phyloP scores from a whole-genome alignment of 768 basidiomycete species.

The Xanthoconium purpureum region DNA sequence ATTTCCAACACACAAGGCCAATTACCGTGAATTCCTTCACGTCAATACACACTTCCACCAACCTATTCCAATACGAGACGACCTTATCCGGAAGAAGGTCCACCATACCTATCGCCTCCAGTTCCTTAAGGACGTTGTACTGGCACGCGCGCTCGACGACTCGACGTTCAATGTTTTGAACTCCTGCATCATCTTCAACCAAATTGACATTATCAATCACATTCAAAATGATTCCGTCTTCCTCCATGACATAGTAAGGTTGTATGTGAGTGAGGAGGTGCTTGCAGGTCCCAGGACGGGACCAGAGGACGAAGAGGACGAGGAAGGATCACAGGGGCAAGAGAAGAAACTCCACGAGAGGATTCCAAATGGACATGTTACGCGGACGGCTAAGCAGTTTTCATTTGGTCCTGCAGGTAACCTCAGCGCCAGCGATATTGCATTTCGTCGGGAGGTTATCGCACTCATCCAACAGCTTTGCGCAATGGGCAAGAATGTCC shows the following conservation, averaged over 20 bases:
- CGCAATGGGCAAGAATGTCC: constrained; percentile 95
- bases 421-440: constrained; percentile 52
- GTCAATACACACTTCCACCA: constrained; percentile 84
- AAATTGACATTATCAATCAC: constrained; percentile 94
- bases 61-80: constrained; percentile 80
- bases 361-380: constrained; percentile 29
- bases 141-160: constrained; percentile 92
- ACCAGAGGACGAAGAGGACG: constrained; percentile 30
- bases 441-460: constrained; percentile 72
- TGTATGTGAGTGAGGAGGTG: constrained; percentile 74
- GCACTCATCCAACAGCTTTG: constrained; percentile 89
- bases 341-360: constrained; percentile 42
- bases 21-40: constrained; percentile 90
- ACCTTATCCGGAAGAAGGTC: constrained; percentile 76
- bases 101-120: constrained; percentile 97
- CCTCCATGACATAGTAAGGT: constrained; percentile 69
- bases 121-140: constrained; percentile 97
- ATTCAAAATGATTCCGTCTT: constrained; percentile 77
- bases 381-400: constrained; percentile 34
- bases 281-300: constrained; percentile 39
- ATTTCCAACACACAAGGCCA: constrained; percentile 94
- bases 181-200: constrained; percentile 97
- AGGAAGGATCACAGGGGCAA: constrained; percentile 27
- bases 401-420: constrained; percentile 58
- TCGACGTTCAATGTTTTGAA: constrained; percentile 96